phyloP scores from a whole-genome alignment of 805 yeast genomes.

The Starmerella apicola region DNA sequence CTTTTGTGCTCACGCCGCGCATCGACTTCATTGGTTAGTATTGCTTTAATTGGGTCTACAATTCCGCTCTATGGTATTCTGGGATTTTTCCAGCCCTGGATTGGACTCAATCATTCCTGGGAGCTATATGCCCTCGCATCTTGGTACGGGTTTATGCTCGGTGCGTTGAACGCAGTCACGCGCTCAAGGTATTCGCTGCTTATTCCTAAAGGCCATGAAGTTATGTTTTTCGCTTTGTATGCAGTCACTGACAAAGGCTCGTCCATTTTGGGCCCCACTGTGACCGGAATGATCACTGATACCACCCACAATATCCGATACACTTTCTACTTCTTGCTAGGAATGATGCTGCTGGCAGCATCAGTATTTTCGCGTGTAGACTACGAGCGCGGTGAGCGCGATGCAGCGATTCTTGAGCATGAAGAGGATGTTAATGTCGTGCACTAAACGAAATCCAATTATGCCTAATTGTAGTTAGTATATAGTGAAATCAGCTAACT shows the following conservation, averaged over 20 bases:
- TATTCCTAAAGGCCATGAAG: constrained; percentile 64
- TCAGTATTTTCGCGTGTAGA: constrained; percentile 46
- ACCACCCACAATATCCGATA: constrained; percentile 60
- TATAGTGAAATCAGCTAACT: no score
- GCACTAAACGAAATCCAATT: no score
- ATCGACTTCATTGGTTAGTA: constrained; percentile 37
- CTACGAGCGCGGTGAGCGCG: constrained; percentile 48
- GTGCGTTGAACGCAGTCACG: constrained; percentile 59
- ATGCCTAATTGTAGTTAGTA: no score
- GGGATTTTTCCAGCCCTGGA: constrained; percentile 42
- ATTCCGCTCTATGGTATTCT: constrained; percentile 62
- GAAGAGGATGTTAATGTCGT: no score
- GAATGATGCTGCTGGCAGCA: constrained; percentile 41
- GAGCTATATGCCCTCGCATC: constrained; percentile 60
- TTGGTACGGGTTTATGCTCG: constrained; percentile 66
- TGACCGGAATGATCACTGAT: constrained; percentile 64
- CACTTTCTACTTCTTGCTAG: constrained; percentile 52
- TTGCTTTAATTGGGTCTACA: constrained; percentile 43
- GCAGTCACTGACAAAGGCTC: constrained; percentile 74
- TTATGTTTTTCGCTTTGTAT: constrained; percentile 62
- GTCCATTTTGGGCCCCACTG: constrained; percentile 57
- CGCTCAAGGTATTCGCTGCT: constrained; percentile 55
- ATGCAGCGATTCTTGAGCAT: constrained; percentile 28
- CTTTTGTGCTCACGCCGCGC: constrained; percentile 37
- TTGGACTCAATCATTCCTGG: constrained; percentile 50